Conservation (phyloP, 192 early-diverging fungal species). For the Spizellomyces sp. region DNA sequence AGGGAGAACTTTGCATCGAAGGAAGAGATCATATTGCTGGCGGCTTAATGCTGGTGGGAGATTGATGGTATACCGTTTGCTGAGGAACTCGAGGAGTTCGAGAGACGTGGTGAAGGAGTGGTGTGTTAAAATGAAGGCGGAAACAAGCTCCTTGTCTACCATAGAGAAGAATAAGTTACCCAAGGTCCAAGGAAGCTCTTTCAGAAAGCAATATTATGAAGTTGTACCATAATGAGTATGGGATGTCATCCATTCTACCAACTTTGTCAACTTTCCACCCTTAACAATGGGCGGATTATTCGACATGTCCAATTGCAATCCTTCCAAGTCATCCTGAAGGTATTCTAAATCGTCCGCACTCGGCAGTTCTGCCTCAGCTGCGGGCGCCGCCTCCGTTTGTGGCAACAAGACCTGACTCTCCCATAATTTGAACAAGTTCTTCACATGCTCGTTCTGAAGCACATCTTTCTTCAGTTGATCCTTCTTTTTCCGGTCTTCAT, state of each 20-base stretch:
- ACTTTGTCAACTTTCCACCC: constrained; percentile 47
- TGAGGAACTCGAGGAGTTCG: constrained; percentile 47
- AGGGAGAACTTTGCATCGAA: constrained; percentile 51
- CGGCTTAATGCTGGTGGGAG: constrained; percentile 48
- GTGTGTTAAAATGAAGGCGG: constrained; percentile 53
- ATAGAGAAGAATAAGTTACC: neutral
- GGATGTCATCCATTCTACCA: constrained; percentile 49
- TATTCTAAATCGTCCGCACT: constrained; percentile 25
- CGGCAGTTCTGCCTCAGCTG: neutral
- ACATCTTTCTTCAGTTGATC: constrained; percentile 43
- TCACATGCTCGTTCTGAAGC: constrained; percentile 50
- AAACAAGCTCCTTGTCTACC: constrained; percentile 45
- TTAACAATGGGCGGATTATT: constrained; percentile 20
- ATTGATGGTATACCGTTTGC: constrained; percentile 44
- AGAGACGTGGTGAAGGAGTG: constrained; percentile 59
- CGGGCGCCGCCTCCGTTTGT: neutral
- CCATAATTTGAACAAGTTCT: constrained; percentile 52
- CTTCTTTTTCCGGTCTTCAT: constrained; percentile 41
- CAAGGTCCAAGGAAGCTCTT: neutral
- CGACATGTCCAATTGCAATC: constrained; percentile 39
- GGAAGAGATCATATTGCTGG: constrained; percentile 40
- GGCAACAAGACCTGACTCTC: constrained; percentile 32
- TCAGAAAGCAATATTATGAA: neutral
- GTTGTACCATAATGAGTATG: constrained; percentile 37
- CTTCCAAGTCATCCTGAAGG: constrained; percentile 40